Evolutionary conservation across 2,329 filamentous ascomycete genomes (phyloP), one percentile per base, ranked within the genome.

Genomic region (Fusarium sp.): DNA sequence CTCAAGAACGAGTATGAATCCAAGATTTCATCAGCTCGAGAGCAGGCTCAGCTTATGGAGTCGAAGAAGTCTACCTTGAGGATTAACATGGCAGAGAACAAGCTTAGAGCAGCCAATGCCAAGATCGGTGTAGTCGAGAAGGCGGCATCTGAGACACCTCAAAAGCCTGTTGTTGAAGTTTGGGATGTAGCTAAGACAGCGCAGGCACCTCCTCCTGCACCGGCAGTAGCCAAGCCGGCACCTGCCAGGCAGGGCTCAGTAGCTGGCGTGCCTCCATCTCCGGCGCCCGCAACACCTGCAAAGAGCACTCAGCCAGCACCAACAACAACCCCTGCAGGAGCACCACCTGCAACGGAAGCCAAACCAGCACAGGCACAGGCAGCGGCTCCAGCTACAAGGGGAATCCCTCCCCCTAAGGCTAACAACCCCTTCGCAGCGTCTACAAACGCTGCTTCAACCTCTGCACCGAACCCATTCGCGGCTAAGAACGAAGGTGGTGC

Each of bases 131-230:
- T 96, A 2, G 92, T 98, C 6, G 88, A 94, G 76, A 92, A 89
- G 49, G 95, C 95, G 15, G 94, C 92, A 1, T 87, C 86, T n/a
- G 92, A 97, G 50, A 98, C 95, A 1, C 95, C 95, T 1, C 86
- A 95, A 74, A 90, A 90, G 77, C 89, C 94, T 1, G 94, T 98
- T 6, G 88, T 84, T 12, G 94, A 98, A 79, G 95, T 98, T 1
- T 98, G 93, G 92, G 90, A 91, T 69, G 83, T 92, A 57, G 94
- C 92, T 0, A 95, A 95, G 80, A 84, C 56, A 22, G 76, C 80
- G 24, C 77, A 79, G 43, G 72, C 78, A 18, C 72, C 76, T n/a
- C 75, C 77, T 7, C 68, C 75, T 20, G 66, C 72, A 8, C 65
- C 75, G 27, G 67, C 73, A 12, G 55, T 59, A 15, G 74, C 46